phyloP scores from a whole-genome alignment of 305 asterid species.

The Rubia peregrina region DNA sequence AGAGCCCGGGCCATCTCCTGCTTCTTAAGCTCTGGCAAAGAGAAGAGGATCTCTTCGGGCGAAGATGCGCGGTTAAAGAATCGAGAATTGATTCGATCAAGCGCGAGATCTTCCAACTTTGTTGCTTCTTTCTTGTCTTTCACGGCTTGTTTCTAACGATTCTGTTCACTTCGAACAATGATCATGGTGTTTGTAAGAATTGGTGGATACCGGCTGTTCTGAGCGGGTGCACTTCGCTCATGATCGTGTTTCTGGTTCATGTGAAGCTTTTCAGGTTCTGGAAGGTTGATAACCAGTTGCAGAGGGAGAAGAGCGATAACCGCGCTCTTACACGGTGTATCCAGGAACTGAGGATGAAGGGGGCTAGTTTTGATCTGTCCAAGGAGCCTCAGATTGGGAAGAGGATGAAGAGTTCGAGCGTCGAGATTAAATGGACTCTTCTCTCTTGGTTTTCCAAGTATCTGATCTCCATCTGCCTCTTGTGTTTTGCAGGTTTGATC shows the following conservation, averaged over 20 bases:
- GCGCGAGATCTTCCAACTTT: constrained; percentile 67
- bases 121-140: constrained; percentile 66
- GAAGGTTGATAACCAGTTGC: constrained; percentile 63
- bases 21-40: constrained; percentile 96
- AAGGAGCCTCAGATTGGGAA: constrained; percentile 75
- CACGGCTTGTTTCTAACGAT: constrained; percentile 60
- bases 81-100: constrained; percentile 47
- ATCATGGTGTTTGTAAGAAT: constrained; percentile 24
- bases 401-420: constrained; percentile 93
- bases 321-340: constrained; percentile 63
- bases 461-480: constrained; percentile 44
- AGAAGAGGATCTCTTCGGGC: constrained; percentile 59
- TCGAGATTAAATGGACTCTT: constrained; percentile 91
- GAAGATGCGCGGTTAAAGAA: constrained; percentile 55
- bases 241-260: constrained; percentile 52
- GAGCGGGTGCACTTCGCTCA: constrained; percentile 38
- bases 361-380: constrained; percentile 69
- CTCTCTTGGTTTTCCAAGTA: constrained; percentile 60
- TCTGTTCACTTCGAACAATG: constrained; percentile 44
- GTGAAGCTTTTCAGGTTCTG: constrained; percentile 65
- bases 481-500: constrained; percentile 50
- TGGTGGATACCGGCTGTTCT: constrained; percentile 78
- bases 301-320: constrained; percentile 57
- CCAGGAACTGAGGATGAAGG: constrained; percentile 95
- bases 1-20: constrained; percentile 82